phyloP scores from a whole-genome alignment of 139 green algal species.

The Coelastrella sp. region DNA sequence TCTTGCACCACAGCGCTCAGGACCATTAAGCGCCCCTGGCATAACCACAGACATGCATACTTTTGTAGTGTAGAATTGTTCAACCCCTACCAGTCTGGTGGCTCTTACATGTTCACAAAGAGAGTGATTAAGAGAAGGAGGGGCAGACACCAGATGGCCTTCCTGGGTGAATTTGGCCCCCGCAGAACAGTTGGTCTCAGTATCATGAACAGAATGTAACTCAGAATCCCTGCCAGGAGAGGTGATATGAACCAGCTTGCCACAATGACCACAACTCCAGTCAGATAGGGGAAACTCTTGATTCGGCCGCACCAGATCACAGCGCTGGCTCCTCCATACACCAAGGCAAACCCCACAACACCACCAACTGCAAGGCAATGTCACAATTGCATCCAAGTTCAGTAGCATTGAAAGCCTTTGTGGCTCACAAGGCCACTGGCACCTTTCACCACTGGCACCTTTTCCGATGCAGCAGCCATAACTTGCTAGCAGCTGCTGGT shows the following conservation, averaged over 20 bases:
- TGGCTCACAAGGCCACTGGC: neutral
- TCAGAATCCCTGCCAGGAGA: slow-evolving; percentile 55
- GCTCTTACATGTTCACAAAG: slow-evolving; percentile 48
- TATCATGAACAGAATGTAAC: slow-evolving; percentile 50
- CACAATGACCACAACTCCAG: slow-evolving; percentile 53
- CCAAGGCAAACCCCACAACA: slow-evolving; percentile 53
- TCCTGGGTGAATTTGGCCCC: slow-evolving; percentile 15
- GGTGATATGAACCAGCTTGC: slow-evolving; percentile 66
- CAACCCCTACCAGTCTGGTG: no score
- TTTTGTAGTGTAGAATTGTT: no score
- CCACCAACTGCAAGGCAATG: slow-evolving; percentile 45
- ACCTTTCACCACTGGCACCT: no score
- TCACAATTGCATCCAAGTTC: no score
- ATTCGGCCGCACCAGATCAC: slow-evolving; percentile 58
- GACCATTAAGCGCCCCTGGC: no score
- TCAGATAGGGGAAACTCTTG: slow-evolving; percentile 47
- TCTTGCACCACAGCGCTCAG: no score
- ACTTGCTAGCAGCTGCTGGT: no score
- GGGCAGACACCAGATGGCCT: slow-evolving; percentile 55
- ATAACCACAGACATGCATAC: no score
- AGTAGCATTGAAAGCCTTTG: no score
- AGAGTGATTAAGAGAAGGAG: slow-evolving; percentile 56
- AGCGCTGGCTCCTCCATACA: slow-evolving; percentile 47
- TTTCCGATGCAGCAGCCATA: neutral
- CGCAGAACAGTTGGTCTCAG: slow-evolving; percentile 59